A percentile compares a stretch with the other conserved stretches of the same genome.
Conservation (phyloP, 805 yeast species). For the Pichia manshurica region DNA sequence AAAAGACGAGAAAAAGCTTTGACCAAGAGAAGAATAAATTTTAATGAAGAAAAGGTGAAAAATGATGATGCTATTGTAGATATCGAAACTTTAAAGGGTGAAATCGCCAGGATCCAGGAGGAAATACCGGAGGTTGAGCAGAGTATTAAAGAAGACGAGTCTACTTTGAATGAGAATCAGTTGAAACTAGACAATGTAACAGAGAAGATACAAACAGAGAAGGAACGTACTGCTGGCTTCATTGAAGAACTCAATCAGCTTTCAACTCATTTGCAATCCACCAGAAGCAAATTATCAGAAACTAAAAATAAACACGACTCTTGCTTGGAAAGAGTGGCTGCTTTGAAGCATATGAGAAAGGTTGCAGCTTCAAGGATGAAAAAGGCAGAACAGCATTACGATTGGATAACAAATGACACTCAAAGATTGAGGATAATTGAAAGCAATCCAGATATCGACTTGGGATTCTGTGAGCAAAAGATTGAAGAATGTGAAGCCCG, state of each 20-base stretch:
- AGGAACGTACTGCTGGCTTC: slow-evolving; percentile 54
- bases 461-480: slow-evolving; percentile 56
- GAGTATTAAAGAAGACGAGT: slow-evolving; percentile 23
- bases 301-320: slow-evolving; percentile 37
- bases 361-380: slow-evolving; percentile 10
- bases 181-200: slow-evolving; percentile 25
- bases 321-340: slow-evolving; percentile 26
- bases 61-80: slow-evolving; percentile 64
- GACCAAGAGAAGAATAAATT: slow-evolving; percentile 44
- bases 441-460: slow-evolving; percentile 56
- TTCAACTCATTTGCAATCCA: slow-evolving; percentile 37
- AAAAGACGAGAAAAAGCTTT: slow-evolving; percentile 34
- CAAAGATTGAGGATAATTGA: slow-evolving; percentile 50
- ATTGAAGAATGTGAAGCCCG: slow-evolving; percentile 51
- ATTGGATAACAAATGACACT: slow-evolving; percentile 69
- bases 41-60: slow-evolving; percentile 62
- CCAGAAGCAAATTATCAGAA: slow-evolving; percentile 47
- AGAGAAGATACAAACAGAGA: slow-evolving; percentile 46
- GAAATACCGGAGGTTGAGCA: slow-evolving; percentile 33
- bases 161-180: slow-evolving; percentile 27
- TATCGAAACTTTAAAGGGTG: slow-evolving; percentile 38
- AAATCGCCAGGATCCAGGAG: slow-evolving; percentile 32
- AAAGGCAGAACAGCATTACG: slow-evolving; percentile 45
- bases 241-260: slow-evolving; percentile 72
- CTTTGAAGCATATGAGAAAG: slow-evolving; percentile 31